Base-by-base conservation (phyloP, 2,329 filamentous ascomycete genomes). In the Trichoderma citrinoviride region DNA sequence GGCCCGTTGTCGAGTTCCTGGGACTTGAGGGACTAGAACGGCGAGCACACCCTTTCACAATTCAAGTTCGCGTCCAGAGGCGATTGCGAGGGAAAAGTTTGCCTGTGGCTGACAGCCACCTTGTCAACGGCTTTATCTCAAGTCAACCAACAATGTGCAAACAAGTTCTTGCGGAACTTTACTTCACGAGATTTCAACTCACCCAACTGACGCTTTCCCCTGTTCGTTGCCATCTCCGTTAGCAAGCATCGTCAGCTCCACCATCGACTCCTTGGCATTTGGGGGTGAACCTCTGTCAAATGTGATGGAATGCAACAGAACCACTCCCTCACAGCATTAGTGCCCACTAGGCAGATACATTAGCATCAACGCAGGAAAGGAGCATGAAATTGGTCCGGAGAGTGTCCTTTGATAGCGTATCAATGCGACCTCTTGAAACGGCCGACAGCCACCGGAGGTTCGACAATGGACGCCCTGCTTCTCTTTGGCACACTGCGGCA, bases 201-300 rank as follows among this genome's bases (percentile, higher is more conserved):
- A 54, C 53, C 19, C 40, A 29, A 40, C 15, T 54, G 12, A 43
- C 60, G 47, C 60, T 62, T 62, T 54, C 14, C 60, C 60, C 21
- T 46, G 8, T 62, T 54, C 15, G 49, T 46, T 54, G 27, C 29
- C 60, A 54, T 62, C 60, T 62, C 60, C 49, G 60, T 54, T 54
- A 46, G 49, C 19, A 62, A 54, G 8, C 15, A 23, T 15, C 17
- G 15, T 44, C n/a, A 41, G 19, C 27, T 54, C 49, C 60, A 61
- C 57, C 17, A 10, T 5, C 40, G n/a, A 46, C 40, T 29, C 19
- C 60, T 62, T 54, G 60, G 60, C 47, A 54, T 37, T 33, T 53
- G 40, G 49, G 54, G 47, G 47, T 54, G 40, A 54, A 10, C 17
- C 23, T 25, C 43, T 61, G 40, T 52, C 37, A 52, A 29, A 61